Percentiles rank a stretch among this genome's conserved stretches.
phyloP scores from a whole-genome alignment of 2,329 filamentous ascomycete species.

The Penicillium sp. region DNA sequence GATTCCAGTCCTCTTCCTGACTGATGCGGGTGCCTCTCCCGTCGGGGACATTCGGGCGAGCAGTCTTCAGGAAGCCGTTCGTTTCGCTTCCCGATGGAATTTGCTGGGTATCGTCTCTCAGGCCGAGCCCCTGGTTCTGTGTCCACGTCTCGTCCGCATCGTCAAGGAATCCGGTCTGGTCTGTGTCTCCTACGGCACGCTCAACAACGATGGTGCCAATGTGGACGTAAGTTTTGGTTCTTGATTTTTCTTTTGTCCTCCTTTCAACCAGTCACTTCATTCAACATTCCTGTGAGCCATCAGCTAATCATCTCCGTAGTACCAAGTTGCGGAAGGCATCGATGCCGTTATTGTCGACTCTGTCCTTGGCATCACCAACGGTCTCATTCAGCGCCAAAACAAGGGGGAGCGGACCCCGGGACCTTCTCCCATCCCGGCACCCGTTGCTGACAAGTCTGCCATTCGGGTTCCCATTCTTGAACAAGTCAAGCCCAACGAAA shows the following conservation, averaged over 20 bases:
- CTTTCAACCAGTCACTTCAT: too few species aligned
- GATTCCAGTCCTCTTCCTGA: slow-evolving; percentile 91
- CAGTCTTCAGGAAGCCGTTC: slow-evolving; percentile 88
- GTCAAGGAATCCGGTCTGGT: slow-evolving; percentile 92
- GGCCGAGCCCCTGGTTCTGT: slow-evolving; percentile 82
- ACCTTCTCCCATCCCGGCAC: slow-evolving; percentile 18
- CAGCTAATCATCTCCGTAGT: slow-evolving; percentile 38
- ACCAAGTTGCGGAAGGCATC: slow-evolving; percentile 90
- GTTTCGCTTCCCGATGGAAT: slow-evolving; percentile 93
- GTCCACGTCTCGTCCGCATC: slow-evolving; percentile 79
- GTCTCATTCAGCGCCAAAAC: slow-evolving; percentile 55
- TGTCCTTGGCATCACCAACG: slow-evolving; percentile 86
- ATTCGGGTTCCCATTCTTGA: slow-evolving; percentile 26
- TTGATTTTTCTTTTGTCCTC: too few species aligned
- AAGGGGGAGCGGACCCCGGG: slow-evolving; percentile 21
- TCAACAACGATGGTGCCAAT: slow-evolving; percentile 82
- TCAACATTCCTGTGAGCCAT: not conserved
- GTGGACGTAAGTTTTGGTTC: slow-evolving; percentile 61
- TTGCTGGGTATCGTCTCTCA: slow-evolving; percentile 82
- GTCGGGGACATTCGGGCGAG: slow-evolving; percentile 87
- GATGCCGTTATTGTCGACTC: slow-evolving; percentile 97
- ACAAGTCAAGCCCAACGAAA: slow-evolving; percentile 16
- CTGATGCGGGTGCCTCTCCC: slow-evolving; percentile 72
- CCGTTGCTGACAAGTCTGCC: slow-evolving; percentile 11
- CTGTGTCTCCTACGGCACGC: slow-evolving; percentile 85